These are phyloP conservation scores for Boletellus deceptivus DNA, from an alignment of 1,284 basidiomycete genomes.

Conservation along the genomic window DNA sequence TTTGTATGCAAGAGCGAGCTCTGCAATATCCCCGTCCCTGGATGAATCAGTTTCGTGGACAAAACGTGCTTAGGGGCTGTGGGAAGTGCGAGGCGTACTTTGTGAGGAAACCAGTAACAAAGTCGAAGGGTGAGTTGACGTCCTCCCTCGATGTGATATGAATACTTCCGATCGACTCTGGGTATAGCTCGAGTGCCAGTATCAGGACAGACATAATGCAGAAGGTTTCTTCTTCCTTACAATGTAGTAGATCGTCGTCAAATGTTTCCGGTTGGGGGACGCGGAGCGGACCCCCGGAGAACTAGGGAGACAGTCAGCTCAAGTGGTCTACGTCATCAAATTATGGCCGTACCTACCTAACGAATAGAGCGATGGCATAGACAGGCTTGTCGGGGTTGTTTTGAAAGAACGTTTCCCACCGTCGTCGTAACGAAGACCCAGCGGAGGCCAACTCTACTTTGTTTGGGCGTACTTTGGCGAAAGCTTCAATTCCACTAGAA, in stretches of 20 bases:
- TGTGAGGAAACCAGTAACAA: slow-evolving; percentile 17
- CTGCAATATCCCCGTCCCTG: not conserved
- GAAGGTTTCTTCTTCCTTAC: slow-evolving; percentile 9
- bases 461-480: slow-evolving; percentile 41
- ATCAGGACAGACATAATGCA: not conserved
- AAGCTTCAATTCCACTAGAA: slow-evolving; percentile 21
- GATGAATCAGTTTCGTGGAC: not conserved
- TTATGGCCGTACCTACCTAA: slow-evolving; percentile 12
- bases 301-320: no score
- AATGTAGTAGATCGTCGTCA: slow-evolving; percentile 10
- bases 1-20: slow-evolving; percentile 21
- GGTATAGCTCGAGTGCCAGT: slow-evolving; percentile 18
- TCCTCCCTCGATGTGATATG: slow-evolving; percentile 30
- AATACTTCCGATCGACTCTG: slow-evolving; percentile 27
- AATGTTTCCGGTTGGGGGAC: slow-evolving; percentile 4
- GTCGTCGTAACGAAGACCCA: slow-evolving; percentile 35
- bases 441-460: slow-evolving; percentile 35
- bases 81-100: not conserved
- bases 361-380: slow-evolving; percentile 10
- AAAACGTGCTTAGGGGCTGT: not conserved
- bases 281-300: not conserved
- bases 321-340: no score
- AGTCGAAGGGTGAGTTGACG: slow-evolving; percentile 19
- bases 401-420: slow-evolving; percentile 41
- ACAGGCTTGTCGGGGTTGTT: slow-evolving; percentile 23